Percentiles rank a stretch among this genome's conserved stretches.
Conservation (phyloP, 2,329 filamentous ascomycete species). For the Monosporascus sp. region DNA sequence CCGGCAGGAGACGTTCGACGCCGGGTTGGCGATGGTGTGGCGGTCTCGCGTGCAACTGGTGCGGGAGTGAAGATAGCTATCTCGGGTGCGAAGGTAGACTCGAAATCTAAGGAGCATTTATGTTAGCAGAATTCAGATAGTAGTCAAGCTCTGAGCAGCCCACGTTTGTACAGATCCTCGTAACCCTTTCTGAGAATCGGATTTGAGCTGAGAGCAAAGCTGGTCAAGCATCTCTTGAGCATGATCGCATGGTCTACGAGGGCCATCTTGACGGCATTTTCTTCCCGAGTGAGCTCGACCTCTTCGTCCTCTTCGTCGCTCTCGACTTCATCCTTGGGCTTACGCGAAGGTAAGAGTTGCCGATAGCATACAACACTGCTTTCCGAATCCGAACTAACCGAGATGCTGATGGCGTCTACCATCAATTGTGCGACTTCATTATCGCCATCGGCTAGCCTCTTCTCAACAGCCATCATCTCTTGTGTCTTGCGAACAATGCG, state of each 20-base stretch:
- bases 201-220: conserved; percentile 60
- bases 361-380: conserved; percentile 75
- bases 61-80: conserved; percentile 56
- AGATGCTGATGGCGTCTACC: conserved; percentile 69
- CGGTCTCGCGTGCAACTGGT: conserved; percentile 36
- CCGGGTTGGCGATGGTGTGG: conserved; percentile 36
- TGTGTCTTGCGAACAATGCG: conserved; percentile 85
- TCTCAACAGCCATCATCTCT: conserved; percentile 73
- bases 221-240: conserved; percentile 72
- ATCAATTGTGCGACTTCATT: conserved; percentile 63
- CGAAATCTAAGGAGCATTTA: conserved; percentile 43
- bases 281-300: conserved; percentile 51
- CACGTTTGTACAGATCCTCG: conserved; percentile 60
- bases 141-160: conserved; percentile 27
- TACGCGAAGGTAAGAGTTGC: conserved; percentile 56
- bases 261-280: conserved; percentile 77
- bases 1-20: conserved; percentile 28
- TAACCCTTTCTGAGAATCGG: conserved; percentile 50
- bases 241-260: conserved; percentile 85
- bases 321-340: conserved; percentile 35
- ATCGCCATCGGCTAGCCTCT: conserved; percentile 66
- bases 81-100: conserved; percentile 59
- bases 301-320: conserved; percentile 40
- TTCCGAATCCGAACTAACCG: conserved; percentile 69
- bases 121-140: conserved; percentile 11